Evolutionary conservation across 179 eudicot species (phyloP).

Genomic region (Actinidia chinensis): DNA sequence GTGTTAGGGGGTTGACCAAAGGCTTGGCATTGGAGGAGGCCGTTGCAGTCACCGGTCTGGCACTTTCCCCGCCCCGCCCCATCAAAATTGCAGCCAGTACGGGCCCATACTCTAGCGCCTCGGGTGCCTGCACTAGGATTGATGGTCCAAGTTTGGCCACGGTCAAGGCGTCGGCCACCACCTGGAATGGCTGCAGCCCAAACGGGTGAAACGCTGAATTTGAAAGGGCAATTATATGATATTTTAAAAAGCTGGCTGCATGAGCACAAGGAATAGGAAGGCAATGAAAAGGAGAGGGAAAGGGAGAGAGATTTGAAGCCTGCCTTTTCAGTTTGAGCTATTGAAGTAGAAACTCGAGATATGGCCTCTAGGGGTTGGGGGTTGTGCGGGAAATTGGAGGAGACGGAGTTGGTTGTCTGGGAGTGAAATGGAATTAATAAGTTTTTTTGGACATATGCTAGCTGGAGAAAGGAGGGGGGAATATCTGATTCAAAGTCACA

Average conservation of each 20-base stretch:
- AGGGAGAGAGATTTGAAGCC: conserved; percentile 14
- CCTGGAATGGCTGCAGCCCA: conserved; percentile 43
- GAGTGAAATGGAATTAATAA: too few relatives aligned
- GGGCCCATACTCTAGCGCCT: conserved; percentile 40
- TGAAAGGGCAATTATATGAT: conserved; percentile 29
- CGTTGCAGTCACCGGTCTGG: conserved; percentile 41
- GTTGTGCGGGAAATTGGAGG: too few relatives aligned
- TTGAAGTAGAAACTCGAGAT: neutral
- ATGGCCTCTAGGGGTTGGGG: neutral
- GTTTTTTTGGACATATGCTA: too few relatives aligned
- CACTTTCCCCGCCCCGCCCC: conserved; percentile 28
- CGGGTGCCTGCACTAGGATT: conserved; percentile 14
- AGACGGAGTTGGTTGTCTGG: too few relatives aligned
- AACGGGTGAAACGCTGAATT: too few relatives aligned
- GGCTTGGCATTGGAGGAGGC: conserved; percentile 32
- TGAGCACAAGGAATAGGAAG: conserved; percentile 18
- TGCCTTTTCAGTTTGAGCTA: neutral
- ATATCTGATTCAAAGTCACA: too few relatives aligned
- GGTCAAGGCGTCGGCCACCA: conserved; percentile 34
- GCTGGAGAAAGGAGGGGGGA: too few relatives aligned
- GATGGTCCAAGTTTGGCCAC: conserved; percentile 33
- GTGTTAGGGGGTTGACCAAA: conserved; percentile 43
- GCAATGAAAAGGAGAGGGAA: conserved; percentile 14
- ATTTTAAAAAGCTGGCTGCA: conserved; percentile 31
- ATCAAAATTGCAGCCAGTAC: conserved; percentile 33